These are phyloP conservation scores for Ceratobasidium theobromae DNA, from an alignment of 1,284 basidiomycete genomes.

Conservation along the genomic window DNA sequence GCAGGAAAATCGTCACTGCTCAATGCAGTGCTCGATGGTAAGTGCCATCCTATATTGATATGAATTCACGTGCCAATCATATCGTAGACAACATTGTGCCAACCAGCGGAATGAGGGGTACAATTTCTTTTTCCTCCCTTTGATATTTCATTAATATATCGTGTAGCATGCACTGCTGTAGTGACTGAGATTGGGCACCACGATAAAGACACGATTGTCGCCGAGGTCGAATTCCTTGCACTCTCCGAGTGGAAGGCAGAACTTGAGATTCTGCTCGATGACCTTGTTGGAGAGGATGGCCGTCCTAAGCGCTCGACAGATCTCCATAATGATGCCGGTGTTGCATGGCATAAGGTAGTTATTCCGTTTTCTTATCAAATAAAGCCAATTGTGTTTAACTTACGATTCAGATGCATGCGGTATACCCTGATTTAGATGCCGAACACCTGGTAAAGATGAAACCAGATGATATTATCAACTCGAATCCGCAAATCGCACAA, in stretches of 20 bases:
- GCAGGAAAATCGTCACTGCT: conserved; percentile 61
- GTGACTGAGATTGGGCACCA: conserved; percentile 61
- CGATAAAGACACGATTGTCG: conserved; percentile 55
- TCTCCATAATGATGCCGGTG: conserved; percentile 58
- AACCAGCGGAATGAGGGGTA: conserved; percentile 63
- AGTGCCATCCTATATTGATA: conserved; percentile 25
- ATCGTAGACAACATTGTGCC: conserved; percentile 62
- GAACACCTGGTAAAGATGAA: conserved; percentile 54
- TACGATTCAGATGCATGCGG: conserved; percentile 56
- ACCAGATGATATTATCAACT: conserved; percentile 41
- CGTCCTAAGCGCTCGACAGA: conserved; percentile 55
- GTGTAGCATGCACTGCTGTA: conserved; percentile 62
- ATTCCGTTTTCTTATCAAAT: background rate
- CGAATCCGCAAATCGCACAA: conserved; percentile 45
- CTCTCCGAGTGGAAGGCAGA: conserved; percentile 59
- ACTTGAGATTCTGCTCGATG: conserved; percentile 54
- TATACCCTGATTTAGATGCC: conserved; percentile 55
- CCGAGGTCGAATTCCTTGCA: conserved; percentile 59
- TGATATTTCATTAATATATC: background rate
- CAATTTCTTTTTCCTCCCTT: conserved; percentile 28
- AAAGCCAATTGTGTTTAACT: background rate
- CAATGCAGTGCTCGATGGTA: conserved; percentile 62
- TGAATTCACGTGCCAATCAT: conserved; percentile 29
- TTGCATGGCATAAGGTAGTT: conserved; percentile 60
- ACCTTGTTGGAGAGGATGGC: conserved; percentile 60